Evolutionary conservation across 2,329 filamentous ascomycete species (phyloP).

Genomic region (Penicillium janthinellum): DNA sequence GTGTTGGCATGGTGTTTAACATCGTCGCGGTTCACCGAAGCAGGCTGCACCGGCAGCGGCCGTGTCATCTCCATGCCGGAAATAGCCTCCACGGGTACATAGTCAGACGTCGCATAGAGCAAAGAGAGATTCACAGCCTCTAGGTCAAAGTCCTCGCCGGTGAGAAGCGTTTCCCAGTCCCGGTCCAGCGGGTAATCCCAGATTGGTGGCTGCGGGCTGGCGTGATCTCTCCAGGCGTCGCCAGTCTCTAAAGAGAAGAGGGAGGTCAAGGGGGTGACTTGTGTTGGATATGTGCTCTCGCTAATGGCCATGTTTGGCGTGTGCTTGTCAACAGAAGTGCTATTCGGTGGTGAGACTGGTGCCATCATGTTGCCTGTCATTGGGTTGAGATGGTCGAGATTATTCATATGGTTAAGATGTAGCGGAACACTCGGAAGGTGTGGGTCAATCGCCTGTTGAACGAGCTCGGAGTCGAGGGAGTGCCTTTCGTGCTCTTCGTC

Average conservation of each 20-base stretch:
- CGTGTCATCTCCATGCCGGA: background rate
- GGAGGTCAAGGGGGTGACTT: constrained; percentile 6
- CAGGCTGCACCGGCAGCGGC: background rate
- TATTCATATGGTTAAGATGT: background rate
- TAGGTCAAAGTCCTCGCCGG: constrained; percentile 27
- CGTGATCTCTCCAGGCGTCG: constrained; percentile 14
- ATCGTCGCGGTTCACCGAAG: background rate
- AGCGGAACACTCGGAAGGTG: background rate
- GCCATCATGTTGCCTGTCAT: constrained; percentile 1
- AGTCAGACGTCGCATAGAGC: constrained; percentile 7
- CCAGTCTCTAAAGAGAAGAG: constrained; percentile 7
- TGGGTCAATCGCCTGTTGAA: background rate
- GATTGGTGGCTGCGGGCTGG: constrained; percentile 9
- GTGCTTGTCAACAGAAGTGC: constrained; percentile 8
- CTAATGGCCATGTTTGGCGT: constrained; percentile 6
- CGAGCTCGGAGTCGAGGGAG: background rate
- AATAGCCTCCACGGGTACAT: constrained; percentile 4
- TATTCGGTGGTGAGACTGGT: constrained; percentile 9
- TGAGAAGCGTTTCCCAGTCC: constrained; percentile 9
- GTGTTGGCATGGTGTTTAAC: background rate
- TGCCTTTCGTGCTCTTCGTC: background rate
- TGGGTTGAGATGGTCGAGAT: background rate
- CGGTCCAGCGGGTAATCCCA: constrained; percentile 8
- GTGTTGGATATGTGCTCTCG: constrained; percentile 1
- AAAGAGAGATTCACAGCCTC: constrained; percentile 22